Evolutionary conservation across 805 yeast genomes (phyloP).

Genomic region (Clavispora asparagi): DNA sequence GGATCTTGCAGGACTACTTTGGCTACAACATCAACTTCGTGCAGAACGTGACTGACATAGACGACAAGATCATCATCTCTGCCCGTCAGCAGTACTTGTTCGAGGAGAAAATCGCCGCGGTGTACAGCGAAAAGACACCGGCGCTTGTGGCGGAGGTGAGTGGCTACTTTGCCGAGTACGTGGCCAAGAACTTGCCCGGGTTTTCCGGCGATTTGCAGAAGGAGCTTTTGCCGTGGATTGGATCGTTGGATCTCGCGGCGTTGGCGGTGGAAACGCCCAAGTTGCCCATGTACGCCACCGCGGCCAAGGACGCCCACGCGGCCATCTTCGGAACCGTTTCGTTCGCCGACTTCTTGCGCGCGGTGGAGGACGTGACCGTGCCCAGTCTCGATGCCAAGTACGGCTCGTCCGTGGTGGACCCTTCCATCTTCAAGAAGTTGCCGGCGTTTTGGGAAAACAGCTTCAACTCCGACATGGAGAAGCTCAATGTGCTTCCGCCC

Average conservation of each 20-base stretch:
- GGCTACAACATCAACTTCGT: slow-evolving; percentile 85
- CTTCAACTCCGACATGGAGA: slow-evolving; percentile 80
- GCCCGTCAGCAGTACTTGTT: slow-evolving; percentile 87
- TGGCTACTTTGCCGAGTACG: slow-evolving; percentile 44
- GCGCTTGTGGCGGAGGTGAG: slow-evolving; percentile 37
- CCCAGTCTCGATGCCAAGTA: slow-evolving; percentile 63
- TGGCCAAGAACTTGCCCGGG: slow-evolving; percentile 51
- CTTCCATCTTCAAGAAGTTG: slow-evolving; percentile 70
- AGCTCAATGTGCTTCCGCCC: slow-evolving; percentile 79
- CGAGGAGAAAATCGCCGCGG: slow-evolving; percentile 45
- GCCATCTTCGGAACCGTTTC: slow-evolving; percentile 28
- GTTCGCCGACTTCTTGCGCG: slow-evolving; percentile 37
- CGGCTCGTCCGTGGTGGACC: slow-evolving; percentile 80
- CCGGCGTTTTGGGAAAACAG: slow-evolving; percentile 88
- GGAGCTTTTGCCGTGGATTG: slow-evolving; percentile 50
- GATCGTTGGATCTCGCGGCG: slow-evolving; percentile 42
- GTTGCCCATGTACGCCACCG: slow-evolving; percentile 75
- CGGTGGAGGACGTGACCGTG: slow-evolving; percentile 71
- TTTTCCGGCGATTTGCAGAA: slow-evolving; percentile 21
- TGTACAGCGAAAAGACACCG: slow-evolving; percentile 22
- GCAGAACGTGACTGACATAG: slow-evolving; percentile 98
- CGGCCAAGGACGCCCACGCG: slow-evolving; percentile 48
- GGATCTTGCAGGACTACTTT: slow-evolving; percentile 85
- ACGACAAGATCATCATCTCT: slow-evolving; percentile 91
- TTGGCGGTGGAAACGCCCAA: slow-evolving; percentile 66